These are phyloP conservation scores for Cryptococcus amylolentus DNA, from an alignment of 1,284 basidiomycete species.

Conservation along the genomic window DNA sequence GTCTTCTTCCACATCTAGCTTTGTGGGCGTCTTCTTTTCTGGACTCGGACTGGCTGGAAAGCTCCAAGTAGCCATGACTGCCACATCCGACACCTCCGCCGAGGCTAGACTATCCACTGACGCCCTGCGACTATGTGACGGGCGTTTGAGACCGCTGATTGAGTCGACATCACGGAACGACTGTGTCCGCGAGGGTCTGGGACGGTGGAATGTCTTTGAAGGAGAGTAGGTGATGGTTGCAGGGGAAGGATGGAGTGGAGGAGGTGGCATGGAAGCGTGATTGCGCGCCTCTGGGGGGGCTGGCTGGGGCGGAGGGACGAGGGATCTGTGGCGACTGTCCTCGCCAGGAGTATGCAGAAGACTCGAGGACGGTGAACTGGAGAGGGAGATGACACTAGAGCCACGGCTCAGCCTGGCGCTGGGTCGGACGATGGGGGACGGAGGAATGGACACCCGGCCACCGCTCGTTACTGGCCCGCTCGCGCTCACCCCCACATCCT, in stretches of 20 bases:
- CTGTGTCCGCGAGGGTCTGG: constrained; percentile 8
- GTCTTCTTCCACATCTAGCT: neutral
- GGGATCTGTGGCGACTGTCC: constrained; percentile 3
- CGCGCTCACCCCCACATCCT: constrained; percentile 2
- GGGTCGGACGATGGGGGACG: constrained; percentile 10
- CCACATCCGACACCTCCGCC: constrained; percentile 17
- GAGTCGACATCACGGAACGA: constrained; percentile 7
- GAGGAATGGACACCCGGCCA: constrained; percentile 3
- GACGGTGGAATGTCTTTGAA: neutral
- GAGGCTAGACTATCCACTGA: constrained; percentile 12
- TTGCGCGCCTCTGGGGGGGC: neutral
- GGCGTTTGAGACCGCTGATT: neutral
- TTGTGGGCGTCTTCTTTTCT: neutral
- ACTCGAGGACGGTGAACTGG: constrained; percentile 4
- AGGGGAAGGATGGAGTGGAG: neutral
- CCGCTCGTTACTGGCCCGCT: constrained; percentile 1
- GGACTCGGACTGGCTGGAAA: constrained; percentile 11
- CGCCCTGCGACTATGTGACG: constrained; percentile 5
- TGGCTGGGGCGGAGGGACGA: constrained; percentile 9
- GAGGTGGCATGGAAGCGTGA: constrained; percentile 1
- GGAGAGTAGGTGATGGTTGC: neutral
- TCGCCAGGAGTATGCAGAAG: constrained; percentile 2
- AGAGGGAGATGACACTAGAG: constrained; percentile 1
- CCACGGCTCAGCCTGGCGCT: constrained; percentile 1
- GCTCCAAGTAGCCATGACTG: constrained; percentile 23